phyloP scores from a whole-genome alignment of 75 land plant genomes.

The Sequoiadendron giganteum region DNA sequence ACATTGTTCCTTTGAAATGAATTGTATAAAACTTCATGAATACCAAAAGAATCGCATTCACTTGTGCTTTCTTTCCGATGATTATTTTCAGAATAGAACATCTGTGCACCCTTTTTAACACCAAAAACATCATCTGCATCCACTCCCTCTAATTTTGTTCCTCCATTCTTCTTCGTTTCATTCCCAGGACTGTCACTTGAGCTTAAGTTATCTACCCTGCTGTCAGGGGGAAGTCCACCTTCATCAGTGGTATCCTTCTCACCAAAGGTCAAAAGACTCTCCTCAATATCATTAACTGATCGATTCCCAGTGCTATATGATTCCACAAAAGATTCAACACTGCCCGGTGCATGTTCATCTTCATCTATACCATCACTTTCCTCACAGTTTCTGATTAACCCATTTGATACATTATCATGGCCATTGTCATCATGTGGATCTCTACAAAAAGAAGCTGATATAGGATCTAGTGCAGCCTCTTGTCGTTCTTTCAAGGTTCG shows the following conservation, averaged over 20 bases:
- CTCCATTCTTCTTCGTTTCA: not conserved
- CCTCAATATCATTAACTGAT: slow-evolving; percentile 19
- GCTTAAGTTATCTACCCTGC: not conserved
- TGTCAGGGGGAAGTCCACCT: not conserved
- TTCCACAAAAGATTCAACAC: not conserved
- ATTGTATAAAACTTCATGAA: not conserved
- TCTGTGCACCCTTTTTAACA: not conserved
- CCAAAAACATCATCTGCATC: not conserved
- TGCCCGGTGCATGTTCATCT: slow-evolving; percentile 3
- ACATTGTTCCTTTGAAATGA: slow-evolving; percentile 11
- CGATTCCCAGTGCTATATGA: slow-evolving; percentile 11
- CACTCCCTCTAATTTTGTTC: not conserved
- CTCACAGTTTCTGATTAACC: not conserved
- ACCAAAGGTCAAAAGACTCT: slow-evolving; percentile 21
- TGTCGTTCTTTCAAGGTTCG: slow-evolving; percentile 59
- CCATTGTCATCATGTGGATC: slow-evolving; percentile 22
- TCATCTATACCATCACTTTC: slow-evolving; percentile 2
- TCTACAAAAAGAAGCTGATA: slow-evolving; percentile 20
- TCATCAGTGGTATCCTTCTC: slow-evolving; percentile 20
- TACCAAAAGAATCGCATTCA: slow-evolving; percentile 10
- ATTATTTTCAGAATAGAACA: slow-evolving; percentile 5
- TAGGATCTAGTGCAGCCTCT: slow-evolving; percentile 40
- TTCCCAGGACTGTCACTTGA: not conserved
- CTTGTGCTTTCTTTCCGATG: slow-evolving; percentile 10
- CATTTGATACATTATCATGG: slow-evolving; percentile 7